Conservation (phyloP, 108 stramenopile species). For the Stephanodiscus minutulus region DNA sequence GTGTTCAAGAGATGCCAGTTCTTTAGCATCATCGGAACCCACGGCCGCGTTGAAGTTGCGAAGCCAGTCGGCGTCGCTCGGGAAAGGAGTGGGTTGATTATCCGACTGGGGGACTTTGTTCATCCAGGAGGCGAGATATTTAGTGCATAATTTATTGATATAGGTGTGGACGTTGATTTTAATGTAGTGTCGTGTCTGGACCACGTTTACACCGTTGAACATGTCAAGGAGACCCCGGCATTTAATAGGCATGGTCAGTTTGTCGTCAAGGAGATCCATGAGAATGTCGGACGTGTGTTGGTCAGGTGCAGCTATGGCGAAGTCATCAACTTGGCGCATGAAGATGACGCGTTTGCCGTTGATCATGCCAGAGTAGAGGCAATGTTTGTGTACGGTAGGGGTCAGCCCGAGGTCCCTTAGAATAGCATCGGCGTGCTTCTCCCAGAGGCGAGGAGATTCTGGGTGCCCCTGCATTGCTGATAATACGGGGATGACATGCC, state of each 20-base stretch:
- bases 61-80: neutral
- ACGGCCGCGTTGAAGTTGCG: neutral
- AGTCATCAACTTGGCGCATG: conserved; percentile 28
- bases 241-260: too few relatives aligned
- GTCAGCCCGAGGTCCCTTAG: neutral
- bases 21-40: too few relatives aligned
- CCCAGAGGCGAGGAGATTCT: conserved; percentile 16
- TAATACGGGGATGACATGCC: conserved; percentile 6
- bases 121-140: too few relatives aligned
- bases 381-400: conserved; percentile 22
- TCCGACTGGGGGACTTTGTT: too few relatives aligned
- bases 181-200: too few relatives aligned
- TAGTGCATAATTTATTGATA: too few relatives aligned
- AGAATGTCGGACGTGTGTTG: too few relatives aligned
- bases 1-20: too few relatives aligned
- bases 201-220: too few relatives aligned
- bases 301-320: neutral
- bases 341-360: conserved; percentile 6
- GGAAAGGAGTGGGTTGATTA: neutral
- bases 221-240: too few relatives aligned
- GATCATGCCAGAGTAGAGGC: conserved; percentile 17
- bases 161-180: too few relatives aligned
- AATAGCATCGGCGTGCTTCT: conserved; percentile 8
- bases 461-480: conserved; percentile 8
- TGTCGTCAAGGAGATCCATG: too few relatives aligned